Conservation (phyloP, 305 asterid species). For the Plantago coronopus region DNA sequence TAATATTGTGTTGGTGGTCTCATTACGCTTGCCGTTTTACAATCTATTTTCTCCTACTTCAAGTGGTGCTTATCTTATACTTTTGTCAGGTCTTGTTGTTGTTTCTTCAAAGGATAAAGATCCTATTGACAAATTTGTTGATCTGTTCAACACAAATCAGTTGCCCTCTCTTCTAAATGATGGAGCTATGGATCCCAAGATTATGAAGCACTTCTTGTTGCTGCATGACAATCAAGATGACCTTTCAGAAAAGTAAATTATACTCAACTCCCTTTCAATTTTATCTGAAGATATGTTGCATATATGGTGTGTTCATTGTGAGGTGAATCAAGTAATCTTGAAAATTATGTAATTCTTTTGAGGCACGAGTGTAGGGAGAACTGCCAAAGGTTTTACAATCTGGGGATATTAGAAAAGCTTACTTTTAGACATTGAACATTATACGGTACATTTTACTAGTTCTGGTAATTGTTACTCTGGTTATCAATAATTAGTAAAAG, state of each 20-base stretch:
- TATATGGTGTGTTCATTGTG: too few relatives aligned
- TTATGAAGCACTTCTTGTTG: slow-evolving; percentile 79
- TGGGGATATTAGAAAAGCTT: too few relatives aligned
- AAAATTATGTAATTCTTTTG: too few relatives aligned
- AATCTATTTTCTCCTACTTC: slow-evolving; percentile 15
- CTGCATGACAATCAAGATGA: slow-evolving; percentile 76
- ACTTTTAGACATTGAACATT: too few relatives aligned
- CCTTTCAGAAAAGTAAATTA: slow-evolving; percentile 57
- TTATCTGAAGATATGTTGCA: neutral
- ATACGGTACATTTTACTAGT: too few relatives aligned
- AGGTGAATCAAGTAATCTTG: too few relatives aligned
- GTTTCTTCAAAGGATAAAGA: slow-evolving; percentile 86
- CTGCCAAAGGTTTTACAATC: too few relatives aligned
- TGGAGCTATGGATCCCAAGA: slow-evolving; percentile 97
- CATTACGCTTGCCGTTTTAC: too few relatives aligned
- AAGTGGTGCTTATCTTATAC: slow-evolving; percentile 23
- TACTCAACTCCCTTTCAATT: neutral
- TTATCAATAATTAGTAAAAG: too few relatives aligned
- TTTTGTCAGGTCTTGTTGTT: slow-evolving; percentile 72
- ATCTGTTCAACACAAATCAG: slow-evolving; percentile 73
- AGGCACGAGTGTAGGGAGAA: too few relatives aligned
- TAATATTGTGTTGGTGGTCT: too few relatives aligned
- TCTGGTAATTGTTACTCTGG: too few relatives aligned
- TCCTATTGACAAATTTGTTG: slow-evolving; percentile 75
- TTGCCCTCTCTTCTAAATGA: slow-evolving; percentile 80